phyloP scores from a whole-genome alignment of 441 rosid genomes.

The Raphanus hybrid region DNA sequence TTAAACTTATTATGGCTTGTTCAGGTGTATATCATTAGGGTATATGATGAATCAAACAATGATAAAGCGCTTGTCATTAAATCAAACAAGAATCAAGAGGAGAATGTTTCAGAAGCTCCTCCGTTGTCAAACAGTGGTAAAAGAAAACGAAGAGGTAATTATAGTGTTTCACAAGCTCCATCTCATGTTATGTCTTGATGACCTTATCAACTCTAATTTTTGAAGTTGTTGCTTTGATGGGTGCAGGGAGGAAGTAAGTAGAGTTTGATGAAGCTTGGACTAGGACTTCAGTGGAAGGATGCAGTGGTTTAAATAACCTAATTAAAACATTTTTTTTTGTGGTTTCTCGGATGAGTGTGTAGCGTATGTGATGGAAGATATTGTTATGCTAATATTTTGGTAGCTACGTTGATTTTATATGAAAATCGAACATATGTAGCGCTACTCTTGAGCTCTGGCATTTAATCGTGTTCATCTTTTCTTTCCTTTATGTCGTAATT shows the following conservation, averaged over 20 bases:
- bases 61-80: conserved; percentile 1
- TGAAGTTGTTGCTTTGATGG: conserved; percentile 5
- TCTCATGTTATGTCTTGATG: not conserved
- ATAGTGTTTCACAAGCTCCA: not conserved
- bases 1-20: conserved; percentile 3
- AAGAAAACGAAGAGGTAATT: conserved; percentile 53
- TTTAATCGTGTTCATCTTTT: not conserved
- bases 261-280: conserved; percentile 20
- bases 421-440: not conserved
- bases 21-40: conserved; percentile 73
- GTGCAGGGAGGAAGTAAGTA: conserved; percentile 33
- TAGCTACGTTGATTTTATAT: conserved; percentile 2
- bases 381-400: not conserved
- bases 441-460: not conserved
- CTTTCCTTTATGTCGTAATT: not conserved
- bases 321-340: not conserved
- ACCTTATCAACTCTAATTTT: not conserved
- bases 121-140: conserved; percentile 39
- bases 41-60: conserved; percentile 43
- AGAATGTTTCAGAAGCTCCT: conserved; percentile 17
- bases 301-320: not conserved
- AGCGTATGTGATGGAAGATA: not conserved
- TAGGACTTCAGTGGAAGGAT: not conserved
- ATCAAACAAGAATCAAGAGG: conserved; percentile 15
- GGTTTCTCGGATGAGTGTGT: not conserved